These are phyloP conservation scores for Mycena alexandri DNA, from an alignment of 768 basidiomycete species.

Conservation along the genomic window DNA sequence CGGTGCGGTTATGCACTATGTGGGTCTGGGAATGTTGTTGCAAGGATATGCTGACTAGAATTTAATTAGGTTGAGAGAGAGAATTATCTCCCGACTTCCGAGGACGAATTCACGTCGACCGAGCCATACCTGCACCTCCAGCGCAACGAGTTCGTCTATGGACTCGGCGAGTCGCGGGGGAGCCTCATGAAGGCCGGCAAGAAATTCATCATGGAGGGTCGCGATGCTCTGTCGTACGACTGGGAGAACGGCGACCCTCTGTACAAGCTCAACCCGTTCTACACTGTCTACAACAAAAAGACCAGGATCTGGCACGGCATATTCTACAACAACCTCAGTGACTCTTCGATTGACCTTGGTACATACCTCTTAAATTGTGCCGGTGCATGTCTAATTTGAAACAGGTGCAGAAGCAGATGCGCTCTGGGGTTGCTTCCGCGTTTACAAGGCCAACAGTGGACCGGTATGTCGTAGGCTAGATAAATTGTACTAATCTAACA, in stretches of 20 bases:
- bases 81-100: constrained; percentile 33
- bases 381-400: neutral
- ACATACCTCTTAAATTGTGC: neutral
- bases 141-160: constrained; percentile 38
- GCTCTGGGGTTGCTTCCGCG: constrained; percentile 37
- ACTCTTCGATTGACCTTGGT: constrained; percentile 34
- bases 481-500: neutral
- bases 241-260: constrained; percentile 37
- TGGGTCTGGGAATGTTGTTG: neutral
- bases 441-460: constrained; percentile 36
- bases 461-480: constrained; percentile 6
- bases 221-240: constrained; percentile 36
- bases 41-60: neutral
- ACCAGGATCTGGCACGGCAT: constrained; percentile 37
- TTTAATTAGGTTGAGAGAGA: constrained; percentile 29
- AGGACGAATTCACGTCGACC: constrained; percentile 35
- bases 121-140: constrained; percentile 28
- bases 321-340: constrained; percentile 38
- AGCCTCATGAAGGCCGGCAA: constrained; percentile 36
- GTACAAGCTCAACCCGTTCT: constrained; percentile 38
- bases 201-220: constrained; percentile 35
- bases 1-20: constrained; percentile 36
- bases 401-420: constrained; percentile 32
- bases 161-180: constrained; percentile 37
- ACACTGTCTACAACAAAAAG: constrained; percentile 39